These are phyloP conservation scores for Daldinia loculata DNA, from an alignment of 495 filamentous ascomycete species.

Conservation along the genomic window DNA sequence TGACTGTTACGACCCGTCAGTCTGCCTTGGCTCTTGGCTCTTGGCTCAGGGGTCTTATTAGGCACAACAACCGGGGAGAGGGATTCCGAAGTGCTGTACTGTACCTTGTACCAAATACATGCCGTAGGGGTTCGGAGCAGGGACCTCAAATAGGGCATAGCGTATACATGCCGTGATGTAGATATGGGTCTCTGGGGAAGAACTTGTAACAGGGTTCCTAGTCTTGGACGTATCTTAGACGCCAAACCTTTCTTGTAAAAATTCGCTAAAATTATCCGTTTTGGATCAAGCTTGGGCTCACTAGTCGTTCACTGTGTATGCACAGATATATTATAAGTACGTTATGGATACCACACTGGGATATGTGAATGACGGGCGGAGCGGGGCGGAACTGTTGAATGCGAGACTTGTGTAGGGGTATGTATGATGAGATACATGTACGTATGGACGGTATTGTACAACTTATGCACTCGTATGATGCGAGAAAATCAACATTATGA, in stretches of 20 bases:
- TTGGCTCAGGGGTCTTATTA: constrained; percentile 12
- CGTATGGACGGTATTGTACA: not conserved
- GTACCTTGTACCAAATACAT: constrained; percentile 7
- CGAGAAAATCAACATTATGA: too few relatives aligned
- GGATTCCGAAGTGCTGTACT: constrained; percentile 5
- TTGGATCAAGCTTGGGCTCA: constrained; percentile 18
- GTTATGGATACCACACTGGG: not conserved
- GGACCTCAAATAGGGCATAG: not conserved
- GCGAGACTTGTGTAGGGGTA: not conserved
- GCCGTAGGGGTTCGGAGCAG: constrained; percentile 4
- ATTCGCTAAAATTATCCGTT: constrained; percentile 34
- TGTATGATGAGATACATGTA: too few relatives aligned
- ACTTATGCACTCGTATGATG: not conserved
- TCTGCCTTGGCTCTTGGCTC: constrained; percentile 35
- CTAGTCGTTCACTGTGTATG: constrained; percentile 4
- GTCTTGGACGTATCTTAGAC: constrained; percentile 17
- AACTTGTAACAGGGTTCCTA: not conserved
- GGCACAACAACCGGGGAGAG: constrained; percentile 14
- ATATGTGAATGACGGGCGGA: constrained; percentile 10
- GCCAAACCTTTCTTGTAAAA: constrained; percentile 19
- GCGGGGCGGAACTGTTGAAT: constrained; percentile 28
- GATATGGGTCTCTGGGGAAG: constrained; percentile 33
- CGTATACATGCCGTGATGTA: constrained; percentile 5
- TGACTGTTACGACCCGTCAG: constrained; percentile 9
- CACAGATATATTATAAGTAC: constrained; percentile 3